A percentile compares a stretch with the other conserved stretches of the same genome.
Conservation (phyloP, 148 eudicot species). For the Cornus controversa region DNA sequence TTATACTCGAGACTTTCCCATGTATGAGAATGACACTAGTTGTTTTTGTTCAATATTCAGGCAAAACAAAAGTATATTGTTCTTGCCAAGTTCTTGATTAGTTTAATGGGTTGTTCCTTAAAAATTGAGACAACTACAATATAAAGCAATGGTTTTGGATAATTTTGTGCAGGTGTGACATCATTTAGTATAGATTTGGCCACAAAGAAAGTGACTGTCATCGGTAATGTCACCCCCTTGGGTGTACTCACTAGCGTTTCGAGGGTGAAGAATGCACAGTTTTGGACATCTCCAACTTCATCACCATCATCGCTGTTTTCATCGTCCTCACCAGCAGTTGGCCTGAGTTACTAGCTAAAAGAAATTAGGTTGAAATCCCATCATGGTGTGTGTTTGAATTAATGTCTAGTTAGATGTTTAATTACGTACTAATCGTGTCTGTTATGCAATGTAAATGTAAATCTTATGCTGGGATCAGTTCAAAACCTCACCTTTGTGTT, state of each 20-base stretch:
- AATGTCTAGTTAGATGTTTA: conserved; percentile 8
- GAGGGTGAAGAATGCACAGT: conserved; percentile 79
- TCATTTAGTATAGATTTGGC: conserved; percentile 71
- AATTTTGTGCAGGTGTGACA: conserved; percentile 59
- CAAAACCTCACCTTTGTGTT: conserved; percentile 4
- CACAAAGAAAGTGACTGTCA: conserved; percentile 72
- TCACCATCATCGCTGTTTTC: conserved; percentile 15
- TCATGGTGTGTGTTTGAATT: conserved; percentile 4
- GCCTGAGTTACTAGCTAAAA: background rate
- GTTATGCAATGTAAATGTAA: background rate
- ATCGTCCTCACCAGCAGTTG: conserved; percentile 24
- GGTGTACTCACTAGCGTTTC: conserved; percentile 71
- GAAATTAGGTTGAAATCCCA: background rate
- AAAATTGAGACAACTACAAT: background rate
- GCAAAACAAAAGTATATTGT: background rate
- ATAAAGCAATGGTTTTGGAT: background rate
- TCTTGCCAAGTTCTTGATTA: background rate
- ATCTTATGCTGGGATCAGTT: background rate
- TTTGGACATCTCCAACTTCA: conserved; percentile 69
- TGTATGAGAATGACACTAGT: too few relatives aligned
- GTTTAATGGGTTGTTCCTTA: background rate
- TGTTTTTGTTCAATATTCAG: background rate
- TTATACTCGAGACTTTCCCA: too few relatives aligned
- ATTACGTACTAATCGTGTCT: background rate
- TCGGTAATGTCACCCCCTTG: conserved; percentile 66